Evolutionary conservation across 140 eudicot genomes (phyloP), one percentile per base, ranked within the genome.

Genomic region (Flaveria floridana): DNA sequence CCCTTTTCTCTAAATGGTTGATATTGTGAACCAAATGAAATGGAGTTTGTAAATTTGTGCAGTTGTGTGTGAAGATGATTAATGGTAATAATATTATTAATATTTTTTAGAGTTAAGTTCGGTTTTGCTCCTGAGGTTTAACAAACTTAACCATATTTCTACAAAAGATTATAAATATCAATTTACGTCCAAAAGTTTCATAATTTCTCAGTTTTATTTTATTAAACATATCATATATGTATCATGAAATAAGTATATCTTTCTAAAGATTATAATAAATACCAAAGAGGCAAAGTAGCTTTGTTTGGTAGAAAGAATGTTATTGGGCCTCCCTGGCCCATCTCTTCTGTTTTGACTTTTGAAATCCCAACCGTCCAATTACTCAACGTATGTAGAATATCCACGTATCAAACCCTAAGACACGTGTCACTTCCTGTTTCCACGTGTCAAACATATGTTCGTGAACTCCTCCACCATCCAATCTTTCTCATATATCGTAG

Each of bases 371-470:
- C 50, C 7, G 50, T 11, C 50, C 50, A 10, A 9, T 44, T 34
- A 34, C 74, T n/a, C 58, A 20, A 73, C 80, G 20, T n/a, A 44
- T 10, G 9, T 46, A 41, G 2, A 39, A n/a, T 23, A 1, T 0
- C 70, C 69, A 68, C 81, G 65, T 70, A 39, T 28, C 73, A 56
- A 15, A 11, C 47, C 56, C 2, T 28, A 18, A 30, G 3, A 59
- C 76, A 78, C 76, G 76, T 78, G 71, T 78, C 65, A 59, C 7
- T 46, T 19, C 46, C 20, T 2, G 0, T n/a, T 20, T 1, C 30
- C 66, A 78, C 82, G 77, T 70, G 82, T 70, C 77, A 78, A 78
- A 19, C 72, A 2, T 14, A 21, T 15, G 37, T 47, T 78, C 72
- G 26, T 41, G 16, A 21, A 9, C 28, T 61, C 46, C 57, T 48